phyloP scores from a whole-genome alignment of 495 filamentous ascomycete genomes.

The Trichocladium antarcticum region DNA sequence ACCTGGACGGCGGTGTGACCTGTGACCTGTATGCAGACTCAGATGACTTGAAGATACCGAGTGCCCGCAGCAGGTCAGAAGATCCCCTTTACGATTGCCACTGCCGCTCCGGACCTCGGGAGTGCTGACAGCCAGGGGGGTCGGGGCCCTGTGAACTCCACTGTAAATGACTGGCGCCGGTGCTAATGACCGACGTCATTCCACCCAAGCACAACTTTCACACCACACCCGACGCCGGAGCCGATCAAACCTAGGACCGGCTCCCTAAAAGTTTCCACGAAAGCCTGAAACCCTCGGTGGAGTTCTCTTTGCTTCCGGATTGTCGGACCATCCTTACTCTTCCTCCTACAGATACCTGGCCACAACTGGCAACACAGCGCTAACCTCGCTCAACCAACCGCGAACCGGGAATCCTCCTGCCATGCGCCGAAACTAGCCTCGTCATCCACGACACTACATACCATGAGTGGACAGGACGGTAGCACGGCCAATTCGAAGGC shows the following conservation, averaged over 20 bases:
- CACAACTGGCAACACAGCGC: not conserved
- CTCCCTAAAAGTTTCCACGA: no score
- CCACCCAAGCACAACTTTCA: not conserved
- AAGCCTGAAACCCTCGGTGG: no score
- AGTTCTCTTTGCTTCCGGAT: not conserved
- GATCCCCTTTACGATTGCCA: not conserved
- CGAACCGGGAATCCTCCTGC: not conserved
- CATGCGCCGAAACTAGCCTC: not conserved
- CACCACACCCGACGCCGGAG: no score
- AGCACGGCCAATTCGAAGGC: not conserved
- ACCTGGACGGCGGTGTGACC: not conserved
- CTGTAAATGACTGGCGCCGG: no score
- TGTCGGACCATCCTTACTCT: not conserved
- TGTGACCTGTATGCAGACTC: not conserved
- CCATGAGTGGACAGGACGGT: slow-evolving; percentile 22
- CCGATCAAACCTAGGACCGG: no score
- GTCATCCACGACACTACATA: not conserved
- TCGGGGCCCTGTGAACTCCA: no score
- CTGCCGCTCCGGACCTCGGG: no score
- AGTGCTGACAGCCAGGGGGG: not conserved
- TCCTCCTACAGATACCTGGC: not conserved
- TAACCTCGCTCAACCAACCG: not conserved
- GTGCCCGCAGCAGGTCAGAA: not conserved
- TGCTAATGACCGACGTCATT: slow-evolving; percentile 18
- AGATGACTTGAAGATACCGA: no score